Conservation (phyloP, 2,329 filamentous ascomycete species). For the Dissoconium aciculare region DNA sequence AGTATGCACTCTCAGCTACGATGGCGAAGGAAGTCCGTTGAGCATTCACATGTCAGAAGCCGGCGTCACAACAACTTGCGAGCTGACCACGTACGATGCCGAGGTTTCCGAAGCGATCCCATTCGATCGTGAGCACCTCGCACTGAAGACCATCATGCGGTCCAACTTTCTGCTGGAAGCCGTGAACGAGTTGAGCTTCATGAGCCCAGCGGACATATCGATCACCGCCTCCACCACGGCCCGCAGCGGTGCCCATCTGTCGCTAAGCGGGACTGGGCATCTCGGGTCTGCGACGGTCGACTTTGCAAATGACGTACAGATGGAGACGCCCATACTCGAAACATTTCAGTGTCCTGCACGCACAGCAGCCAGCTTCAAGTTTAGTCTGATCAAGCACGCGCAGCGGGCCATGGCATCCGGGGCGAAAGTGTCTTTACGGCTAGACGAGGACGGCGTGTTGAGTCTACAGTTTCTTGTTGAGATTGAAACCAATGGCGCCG, state of each 20-base stretch:
- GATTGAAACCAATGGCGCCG: conserved; percentile 39
- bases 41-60: conserved; percentile 75
- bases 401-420: conserved; percentile 85
- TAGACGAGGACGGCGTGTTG: conserved; percentile 77
- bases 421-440: conserved; percentile 79
- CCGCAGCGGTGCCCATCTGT: conserved; percentile 45
- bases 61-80: conserved; percentile 76
- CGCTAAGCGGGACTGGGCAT: conserved; percentile 50
- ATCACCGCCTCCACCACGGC: conserved; percentile 32
- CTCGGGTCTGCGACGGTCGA: conserved; percentile 47
- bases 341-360: conserved; percentile 49
- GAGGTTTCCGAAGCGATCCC: conserved; percentile 57
- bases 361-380: conserved; percentile 65
- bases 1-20: conserved; percentile 71
- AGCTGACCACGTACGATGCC: conserved; percentile 62
- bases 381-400: conserved; percentile 70
- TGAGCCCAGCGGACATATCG: conserved; percentile 44
- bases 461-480: conserved; percentile 96
- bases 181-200: conserved; percentile 50
- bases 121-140: conserved; percentile 63
- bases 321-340: conserved; percentile 44
- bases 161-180: conserved; percentile 57
- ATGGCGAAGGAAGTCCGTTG: conserved; percentile 58
- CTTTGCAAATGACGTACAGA: conserved; percentile 29
- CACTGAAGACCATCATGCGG: conserved; percentile 92